These are phyloP conservation scores for Zoysia pacifica DNA, from an alignment of 176 grass and related monocot species.

Conservation along the genomic window DNA sequence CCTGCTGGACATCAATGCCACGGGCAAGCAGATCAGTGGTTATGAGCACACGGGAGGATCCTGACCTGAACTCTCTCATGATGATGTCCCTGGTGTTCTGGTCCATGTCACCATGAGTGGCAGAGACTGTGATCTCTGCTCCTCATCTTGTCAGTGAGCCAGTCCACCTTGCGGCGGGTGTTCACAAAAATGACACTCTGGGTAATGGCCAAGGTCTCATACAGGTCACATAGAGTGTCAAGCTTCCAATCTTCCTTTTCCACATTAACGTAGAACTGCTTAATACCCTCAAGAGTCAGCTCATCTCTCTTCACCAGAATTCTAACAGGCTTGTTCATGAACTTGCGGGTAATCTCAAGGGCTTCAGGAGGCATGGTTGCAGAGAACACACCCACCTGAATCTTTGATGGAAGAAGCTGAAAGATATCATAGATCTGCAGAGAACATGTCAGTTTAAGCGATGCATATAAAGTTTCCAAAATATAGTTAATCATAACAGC, in stretches of 20 bases:
- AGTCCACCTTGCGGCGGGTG: slow-evolving; percentile 84
- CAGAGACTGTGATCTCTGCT: slow-evolving; percentile 75
- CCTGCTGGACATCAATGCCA: slow-evolving; percentile 86
- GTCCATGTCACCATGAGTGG: slow-evolving; percentile 22
- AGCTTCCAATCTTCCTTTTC: too few relatives aligned
- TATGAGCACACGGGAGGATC: too few relatives aligned
- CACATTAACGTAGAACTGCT: too few relatives aligned
- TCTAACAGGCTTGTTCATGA: slow-evolving; percentile 75
- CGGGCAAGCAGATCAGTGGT: too few relatives aligned
- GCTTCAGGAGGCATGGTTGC: slow-evolving; percentile 55
- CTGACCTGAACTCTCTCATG: too few relatives aligned
- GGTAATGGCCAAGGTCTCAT: slow-evolving; percentile 51
- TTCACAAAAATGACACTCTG: slow-evolving; percentile 85
- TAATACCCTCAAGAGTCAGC: slow-evolving; percentile 42
- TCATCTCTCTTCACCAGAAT: slow-evolving; percentile 83
- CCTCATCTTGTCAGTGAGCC: slow-evolving; percentile 86
- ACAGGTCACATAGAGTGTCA: too few relatives aligned
- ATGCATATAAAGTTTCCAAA: neutral
- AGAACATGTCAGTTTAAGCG: neutral
- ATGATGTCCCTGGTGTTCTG: too few relatives aligned
- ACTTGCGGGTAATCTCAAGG: slow-evolving; percentile 57
- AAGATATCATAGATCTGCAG: slow-evolving; percentile 78
- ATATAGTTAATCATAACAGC: neutral
- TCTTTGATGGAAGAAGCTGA: slow-evolving; percentile 71
- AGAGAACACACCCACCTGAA: slow-evolving; percentile 80